Base-by-base conservation (phyloP, 163 green algal genomes). In the Chlamydomonas reinhardtii region DNA sequence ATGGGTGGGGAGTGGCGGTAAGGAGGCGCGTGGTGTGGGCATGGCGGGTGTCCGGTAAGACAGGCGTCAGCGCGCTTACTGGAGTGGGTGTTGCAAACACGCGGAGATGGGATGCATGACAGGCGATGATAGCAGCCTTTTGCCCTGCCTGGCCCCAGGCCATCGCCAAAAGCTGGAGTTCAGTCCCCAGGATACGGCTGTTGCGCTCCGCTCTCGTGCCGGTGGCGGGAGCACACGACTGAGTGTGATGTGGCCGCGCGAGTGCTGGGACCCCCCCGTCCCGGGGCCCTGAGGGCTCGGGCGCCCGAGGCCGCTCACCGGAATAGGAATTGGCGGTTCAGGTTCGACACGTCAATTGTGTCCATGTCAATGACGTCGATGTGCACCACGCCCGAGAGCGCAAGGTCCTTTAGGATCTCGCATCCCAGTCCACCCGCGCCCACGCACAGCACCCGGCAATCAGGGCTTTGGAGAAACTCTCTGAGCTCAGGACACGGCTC, bases 311-410 rank as follows among this genome's bases (percentile, higher is more conserved):
- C 48, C 48, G 48, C 66, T 22, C 32, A 96, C 95, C 97, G 94
- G 92, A 99, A 99, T 2, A 99, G 94, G 89, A 99, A 99, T 88
- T 99, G 98, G 4, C 98, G 91, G 91, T 99, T 99, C 54, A 99
- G 92, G 84, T 99, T 99, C 34, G 95, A 98, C 2, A 99, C 96
- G 89, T 99, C 98, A 37, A 99, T 99, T 4, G 97, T 99, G 94
- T 99, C 98, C 97, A 99, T 99, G 92, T 99, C 98, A 64, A 99
- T 99, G 2, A 99, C 97, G 86, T 99, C 96, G 27, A 99, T 98
- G 91, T 98, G 95, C 56, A 96, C 95, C 92, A 99, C 99, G 17
- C 98, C 98, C 6, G 92, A 95, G 24, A 99, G 93, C 17, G 97
- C 97, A 34, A 98, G 85, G 84, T 99, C 97, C 88, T 99, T 99